Evolutionary conservation across 208 protist species (phyloP).

Genomic region (Jaenimonas drosophilae): DNA sequence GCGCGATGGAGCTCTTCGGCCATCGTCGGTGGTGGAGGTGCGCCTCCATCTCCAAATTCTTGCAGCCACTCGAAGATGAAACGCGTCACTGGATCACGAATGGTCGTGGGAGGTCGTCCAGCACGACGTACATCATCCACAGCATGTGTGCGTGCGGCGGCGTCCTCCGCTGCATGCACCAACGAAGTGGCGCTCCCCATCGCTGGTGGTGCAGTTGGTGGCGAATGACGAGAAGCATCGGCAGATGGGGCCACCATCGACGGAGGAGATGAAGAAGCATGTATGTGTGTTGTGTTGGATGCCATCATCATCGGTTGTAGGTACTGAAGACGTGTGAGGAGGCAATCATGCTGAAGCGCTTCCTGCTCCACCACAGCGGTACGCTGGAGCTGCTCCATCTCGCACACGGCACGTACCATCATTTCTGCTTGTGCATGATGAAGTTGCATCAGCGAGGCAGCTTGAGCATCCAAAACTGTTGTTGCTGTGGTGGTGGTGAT

Average conservation of each 20-base stretch:
- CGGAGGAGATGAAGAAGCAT: no score
- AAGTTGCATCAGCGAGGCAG: not conserved
- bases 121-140: no score
- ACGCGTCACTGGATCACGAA: conserved; percentile 54
- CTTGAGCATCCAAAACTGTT: not conserved
- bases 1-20: conserved; percentile 6
- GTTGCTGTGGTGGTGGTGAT: no score
- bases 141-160: no score
- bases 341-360: not conserved
- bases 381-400: not conserved
- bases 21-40: conserved; percentile 2
- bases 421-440: not conserved
- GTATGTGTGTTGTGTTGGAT: no score
- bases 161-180: no score
- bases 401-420: not conserved
- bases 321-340: no score
- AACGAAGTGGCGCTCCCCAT: no score
- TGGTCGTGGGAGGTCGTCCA: not conserved
- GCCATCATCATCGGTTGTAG: no score
- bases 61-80: conserved; percentile 75
- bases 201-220: no score
- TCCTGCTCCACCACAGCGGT: not conserved
- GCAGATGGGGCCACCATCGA: no score
- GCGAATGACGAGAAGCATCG: no score
- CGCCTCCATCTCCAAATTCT: conserved; percentile 20